These are phyloP conservation scores for Mesembryanthemum crystallinum DNA, from an alignment of 148 eudicot genomes.

Conservation along the genomic window DNA sequence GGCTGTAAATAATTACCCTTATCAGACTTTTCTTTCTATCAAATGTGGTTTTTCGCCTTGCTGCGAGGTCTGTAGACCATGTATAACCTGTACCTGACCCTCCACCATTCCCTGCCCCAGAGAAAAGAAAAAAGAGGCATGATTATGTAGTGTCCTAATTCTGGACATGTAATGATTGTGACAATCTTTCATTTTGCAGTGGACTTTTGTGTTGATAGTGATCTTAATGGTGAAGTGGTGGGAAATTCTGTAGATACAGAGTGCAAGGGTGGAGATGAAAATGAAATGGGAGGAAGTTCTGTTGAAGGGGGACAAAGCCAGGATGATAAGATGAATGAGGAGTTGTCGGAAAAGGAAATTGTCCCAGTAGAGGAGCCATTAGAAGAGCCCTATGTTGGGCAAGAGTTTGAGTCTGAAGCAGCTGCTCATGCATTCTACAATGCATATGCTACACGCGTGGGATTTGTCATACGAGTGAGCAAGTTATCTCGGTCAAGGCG, in stretches of 20 bases:
- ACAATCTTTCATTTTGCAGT: constrained; percentile 39
- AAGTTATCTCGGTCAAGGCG: constrained; percentile 95
- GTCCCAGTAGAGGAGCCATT: constrained; percentile 35
- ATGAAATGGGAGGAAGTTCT: constrained; percentile 67
- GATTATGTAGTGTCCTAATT: neutral
- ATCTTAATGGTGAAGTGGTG: constrained; percentile 62
- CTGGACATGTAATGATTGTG: neutral
- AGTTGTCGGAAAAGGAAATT: constrained; percentile 44
- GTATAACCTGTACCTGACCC: neutral
- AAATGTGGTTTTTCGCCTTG: neutral
- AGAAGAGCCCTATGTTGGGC: constrained; percentile 85
- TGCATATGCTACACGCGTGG: constrained; percentile 73
- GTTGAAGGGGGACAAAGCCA: constrained; percentile 50
- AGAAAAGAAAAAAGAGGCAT: neutral
- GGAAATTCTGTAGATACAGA: constrained; percentile 62
- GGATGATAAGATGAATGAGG: constrained; percentile 54
- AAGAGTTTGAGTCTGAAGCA: constrained; percentile 92
- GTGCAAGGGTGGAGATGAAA: constrained; percentile 50
- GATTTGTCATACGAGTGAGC: constrained; percentile 87
- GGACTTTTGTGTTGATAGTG: constrained; percentile 71
- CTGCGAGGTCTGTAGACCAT: neutral
- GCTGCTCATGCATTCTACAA: constrained; percentile 93
- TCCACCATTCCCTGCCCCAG: neutral
- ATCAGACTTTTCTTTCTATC: neutral
- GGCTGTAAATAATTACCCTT: neutral